phyloP scores from a whole-genome alignment of 176 grass and related monocot species.

The Triticum timopheevii region DNA sequence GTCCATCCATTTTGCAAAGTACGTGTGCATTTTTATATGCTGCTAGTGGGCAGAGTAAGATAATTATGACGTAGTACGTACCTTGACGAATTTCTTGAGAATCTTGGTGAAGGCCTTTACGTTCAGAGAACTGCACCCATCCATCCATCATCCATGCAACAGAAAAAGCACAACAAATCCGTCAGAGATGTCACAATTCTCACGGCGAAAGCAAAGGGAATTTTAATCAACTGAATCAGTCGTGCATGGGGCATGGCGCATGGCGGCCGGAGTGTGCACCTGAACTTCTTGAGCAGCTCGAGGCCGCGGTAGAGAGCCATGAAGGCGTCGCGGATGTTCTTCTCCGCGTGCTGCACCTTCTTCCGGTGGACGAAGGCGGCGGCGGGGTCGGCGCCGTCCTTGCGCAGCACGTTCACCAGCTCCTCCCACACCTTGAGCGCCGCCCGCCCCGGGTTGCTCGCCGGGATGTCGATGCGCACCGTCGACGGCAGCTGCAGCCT shows the following conservation, averaged over 20 bases:
- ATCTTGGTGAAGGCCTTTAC: slow-evolving; percentile 95
- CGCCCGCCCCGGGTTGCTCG: slow-evolving; percentile 55
- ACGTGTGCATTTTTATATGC: neutral
- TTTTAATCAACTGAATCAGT: neutral
- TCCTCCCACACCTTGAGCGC: slow-evolving; percentile 88
- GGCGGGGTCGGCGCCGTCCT: slow-evolving; percentile 60
- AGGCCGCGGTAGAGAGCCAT: slow-evolving; percentile 84
- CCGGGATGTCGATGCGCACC: slow-evolving; percentile 86
- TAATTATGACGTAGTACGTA: slow-evolving; percentile 17
- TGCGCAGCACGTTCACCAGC: slow-evolving; percentile 76
- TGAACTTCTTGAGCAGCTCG: slow-evolving; percentile 83
- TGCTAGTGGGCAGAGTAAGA: neutral
- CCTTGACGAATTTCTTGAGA: slow-evolving; percentile 95
- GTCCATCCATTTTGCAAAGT: slow-evolving; percentile 12
- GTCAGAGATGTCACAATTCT: neutral
- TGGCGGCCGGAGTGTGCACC: slow-evolving; percentile 16
- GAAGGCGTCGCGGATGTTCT: slow-evolving; percentile 85
- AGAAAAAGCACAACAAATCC: neutral
- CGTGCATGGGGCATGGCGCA: neutral
- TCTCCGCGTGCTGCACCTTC: slow-evolving; percentile 96
- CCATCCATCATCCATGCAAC: slow-evolving; percentile 29
- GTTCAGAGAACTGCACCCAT: slow-evolving; percentile 70
- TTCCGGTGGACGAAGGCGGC: slow-evolving; percentile 68
- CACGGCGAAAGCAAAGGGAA: neutral
- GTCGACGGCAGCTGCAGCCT: slow-evolving; percentile 35